Percentiles rank a stretch among this genome's conserved stretches.
Evolutionary conservation across 2,329 filamentous ascomycete species (phyloP).

Genomic region (Xylaria sp.): DNA sequence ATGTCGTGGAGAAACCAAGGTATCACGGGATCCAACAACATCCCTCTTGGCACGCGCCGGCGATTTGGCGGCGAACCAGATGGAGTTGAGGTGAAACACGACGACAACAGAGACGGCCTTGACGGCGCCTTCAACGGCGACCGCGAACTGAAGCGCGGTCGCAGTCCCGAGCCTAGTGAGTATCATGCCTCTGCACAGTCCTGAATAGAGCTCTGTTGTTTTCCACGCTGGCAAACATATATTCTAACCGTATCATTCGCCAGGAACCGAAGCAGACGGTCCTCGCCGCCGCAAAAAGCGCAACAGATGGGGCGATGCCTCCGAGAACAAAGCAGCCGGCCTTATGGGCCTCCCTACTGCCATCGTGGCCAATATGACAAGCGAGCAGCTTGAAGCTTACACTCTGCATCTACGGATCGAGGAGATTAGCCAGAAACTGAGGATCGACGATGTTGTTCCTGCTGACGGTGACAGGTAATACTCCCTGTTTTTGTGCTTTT

Average conservation of each 20-base stretch:
- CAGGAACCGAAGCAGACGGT: constrained; percentile 73
- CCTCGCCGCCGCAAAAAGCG: constrained; percentile 94
- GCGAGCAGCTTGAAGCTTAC: constrained; percentile 97
- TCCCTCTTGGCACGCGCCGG: constrained; percentile 86
- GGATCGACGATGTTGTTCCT: constrained; percentile 98
- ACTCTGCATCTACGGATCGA: constrained; percentile 96
- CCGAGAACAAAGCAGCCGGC: constrained; percentile 98
- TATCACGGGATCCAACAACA: constrained; percentile 98
- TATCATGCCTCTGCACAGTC: constrained; percentile 35
- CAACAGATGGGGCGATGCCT: constrained; percentile 96
- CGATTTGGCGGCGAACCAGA: constrained; percentile 76
- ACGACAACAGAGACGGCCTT: constrained; percentile 39
- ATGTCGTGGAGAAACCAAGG: constrained; percentile 80
- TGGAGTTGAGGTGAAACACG: constrained; percentile 48
- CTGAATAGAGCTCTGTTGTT: constrained; percentile 4
- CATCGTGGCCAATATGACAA: constrained; percentile 97
- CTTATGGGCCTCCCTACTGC: constrained; percentile 97
- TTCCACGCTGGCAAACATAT: constrained; percentile 24
- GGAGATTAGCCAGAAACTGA: constrained; percentile 98
- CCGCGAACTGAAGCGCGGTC: constrained; percentile 81
- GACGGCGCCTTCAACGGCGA: constrained; percentile 56
- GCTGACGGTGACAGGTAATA: constrained; percentile 90
- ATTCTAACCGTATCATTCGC: constrained; percentile 37
- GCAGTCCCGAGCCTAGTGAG: constrained; percentile 86
- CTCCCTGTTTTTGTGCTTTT: neutral